Evolutionary conservation across 805 yeast genomes (phyloP).

Genomic region (Yueomyces sinensis): DNA sequence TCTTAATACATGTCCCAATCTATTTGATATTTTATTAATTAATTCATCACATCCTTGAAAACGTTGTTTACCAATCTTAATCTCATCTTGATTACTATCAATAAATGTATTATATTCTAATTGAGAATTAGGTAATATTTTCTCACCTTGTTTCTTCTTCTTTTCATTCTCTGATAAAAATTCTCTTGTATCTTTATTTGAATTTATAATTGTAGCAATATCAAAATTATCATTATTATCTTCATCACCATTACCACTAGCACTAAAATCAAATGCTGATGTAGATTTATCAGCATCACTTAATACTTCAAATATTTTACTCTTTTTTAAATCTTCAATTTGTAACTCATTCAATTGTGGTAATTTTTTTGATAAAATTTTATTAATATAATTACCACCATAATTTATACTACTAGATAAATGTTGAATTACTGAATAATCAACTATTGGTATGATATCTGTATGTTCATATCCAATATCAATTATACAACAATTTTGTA

Average conservation of each 20-base stretch:
- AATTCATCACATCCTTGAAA: constrained; percentile 65
- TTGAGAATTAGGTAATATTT: constrained; percentile 42
- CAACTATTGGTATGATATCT: constrained; percentile 70
- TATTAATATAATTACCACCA: constrained; percentile 61
- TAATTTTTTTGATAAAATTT: constrained; percentile 35
- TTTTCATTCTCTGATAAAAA: constrained; percentile 52
- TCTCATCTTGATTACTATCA: constrained; percentile 41
- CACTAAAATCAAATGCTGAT: constrained; percentile 44
- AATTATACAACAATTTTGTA: constrained; percentile 56
- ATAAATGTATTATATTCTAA: constrained; percentile 58
- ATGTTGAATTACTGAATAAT: constrained; percentile 47
- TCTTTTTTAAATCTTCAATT: constrained; percentile 61
- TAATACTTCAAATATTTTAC: constrained; percentile 68
- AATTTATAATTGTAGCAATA: constrained; percentile 79
- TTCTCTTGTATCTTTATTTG: constrained; percentile 55
- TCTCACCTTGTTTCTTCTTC: constrained; percentile 26
- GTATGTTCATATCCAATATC: constrained; percentile 70
- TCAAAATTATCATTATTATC: constrained; percentile 69
- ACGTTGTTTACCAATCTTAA: constrained; percentile 80
- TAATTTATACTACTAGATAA: constrained; percentile 34
- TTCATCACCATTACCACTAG: constrained; percentile 10
- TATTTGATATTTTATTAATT: constrained; percentile 39
- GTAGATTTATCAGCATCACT: constrained; percentile 50
- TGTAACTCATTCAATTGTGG: constrained; percentile 46
- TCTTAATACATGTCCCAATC: constrained; percentile 39